phyloP scores from a whole-genome alignment of 192 early-diverging fungal genomes.

The Pecoramyces ruminantium region DNA sequence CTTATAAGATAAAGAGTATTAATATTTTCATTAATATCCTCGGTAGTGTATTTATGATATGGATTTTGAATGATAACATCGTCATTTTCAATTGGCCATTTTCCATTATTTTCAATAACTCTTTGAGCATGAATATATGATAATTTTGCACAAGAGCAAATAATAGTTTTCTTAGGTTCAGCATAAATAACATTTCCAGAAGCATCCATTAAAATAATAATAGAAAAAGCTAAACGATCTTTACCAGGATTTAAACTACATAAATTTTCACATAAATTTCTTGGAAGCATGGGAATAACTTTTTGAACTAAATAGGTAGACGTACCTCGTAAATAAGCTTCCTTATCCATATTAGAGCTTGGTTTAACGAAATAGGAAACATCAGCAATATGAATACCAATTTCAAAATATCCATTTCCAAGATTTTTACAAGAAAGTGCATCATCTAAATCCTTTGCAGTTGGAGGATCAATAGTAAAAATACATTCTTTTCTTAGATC shows the following conservation, averaged over 20 bases:
- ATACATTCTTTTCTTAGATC: slow-evolving; percentile 55
- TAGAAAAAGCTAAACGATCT: slow-evolving; percentile 83
- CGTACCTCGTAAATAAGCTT: slow-evolving; percentile 61
- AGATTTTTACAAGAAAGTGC: slow-evolving; percentile 45
- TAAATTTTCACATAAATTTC: slow-evolving; percentile 56
- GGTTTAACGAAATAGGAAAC: slow-evolving; percentile 91
- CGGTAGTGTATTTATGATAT: neutral
- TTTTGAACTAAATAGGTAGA: slow-evolving; percentile 8
- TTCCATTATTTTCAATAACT: slow-evolving; percentile 21
- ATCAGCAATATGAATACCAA: slow-evolving; percentile 73
- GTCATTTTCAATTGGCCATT: slow-evolving; percentile 7
- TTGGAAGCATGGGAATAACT: slow-evolving; percentile 89
- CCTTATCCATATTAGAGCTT: slow-evolving; percentile 78
- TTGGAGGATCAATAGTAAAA: slow-evolving; percentile 80
- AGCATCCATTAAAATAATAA: slow-evolving; percentile 40
- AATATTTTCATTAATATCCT: neutral
- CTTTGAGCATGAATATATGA: slow-evolving; percentile 89
- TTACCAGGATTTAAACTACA: slow-evolving; percentile 41
- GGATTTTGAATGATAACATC: slow-evolving; percentile 26
- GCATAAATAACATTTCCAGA: neutral
- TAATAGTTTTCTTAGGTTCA: slow-evolving; percentile 27
- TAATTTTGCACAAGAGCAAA: slow-evolving; percentile 77
- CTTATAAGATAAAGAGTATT: neutral
- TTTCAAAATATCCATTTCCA: slow-evolving; percentile 49
- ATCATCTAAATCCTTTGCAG: slow-evolving; percentile 69